A percentile compares a stretch with the other conserved stretches of the same genome.
Evolutionary conservation across 2,329 filamentous ascomycete genomes (phyloP).

Genomic region (Lithohypha guttulata): DNA sequence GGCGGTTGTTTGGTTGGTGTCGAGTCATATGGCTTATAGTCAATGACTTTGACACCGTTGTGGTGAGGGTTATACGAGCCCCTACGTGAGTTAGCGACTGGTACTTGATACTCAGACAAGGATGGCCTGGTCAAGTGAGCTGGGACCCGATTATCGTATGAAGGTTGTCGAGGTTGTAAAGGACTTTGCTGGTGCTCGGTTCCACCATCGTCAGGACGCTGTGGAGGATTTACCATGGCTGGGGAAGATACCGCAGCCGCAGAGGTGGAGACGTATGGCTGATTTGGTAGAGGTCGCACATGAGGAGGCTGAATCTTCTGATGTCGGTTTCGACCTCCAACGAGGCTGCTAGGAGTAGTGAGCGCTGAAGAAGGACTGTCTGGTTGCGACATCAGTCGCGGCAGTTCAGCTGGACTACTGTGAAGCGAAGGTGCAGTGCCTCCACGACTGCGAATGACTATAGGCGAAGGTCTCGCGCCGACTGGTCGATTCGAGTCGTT

Average conservation of each 20-base stretch:
- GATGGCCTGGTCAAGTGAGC: slow-evolving; percentile 11
- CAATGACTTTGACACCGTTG: background rate
- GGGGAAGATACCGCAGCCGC: slow-evolving; percentile 3
- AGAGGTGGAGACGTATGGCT: slow-evolving; percentile 13
- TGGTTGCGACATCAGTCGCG: slow-evolving; percentile 12
- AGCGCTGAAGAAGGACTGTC: slow-evolving; percentile 4
- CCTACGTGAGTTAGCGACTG: slow-evolving; percentile 10
- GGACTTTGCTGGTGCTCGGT: background rate
- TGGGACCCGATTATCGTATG: slow-evolving; percentile 3
- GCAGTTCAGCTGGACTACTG: slow-evolving; percentile 10
- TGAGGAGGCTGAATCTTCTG: slow-evolving; percentile 19
- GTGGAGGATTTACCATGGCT: background rate
- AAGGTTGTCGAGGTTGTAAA: background rate
- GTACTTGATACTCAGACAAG: slow-evolving; percentile 19
- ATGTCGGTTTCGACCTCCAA: slow-evolving; percentile 21
- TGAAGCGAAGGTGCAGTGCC: slow-evolving; percentile 1
- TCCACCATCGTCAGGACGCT: background rate
- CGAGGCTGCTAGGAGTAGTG: background rate
- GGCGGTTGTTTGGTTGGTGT: slow-evolving; percentile 17
- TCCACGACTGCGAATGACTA: slow-evolving; percentile 13
- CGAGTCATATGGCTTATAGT: slow-evolving; percentile 17
- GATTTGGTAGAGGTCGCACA: slow-evolving; percentile 16
- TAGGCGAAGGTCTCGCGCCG: slow-evolving; percentile 17
- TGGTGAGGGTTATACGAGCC: slow-evolving; percentile 13
- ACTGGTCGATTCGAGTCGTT: slow-evolving; percentile 16